phyloP scores from a whole-genome alignment of 2,329 filamentous ascomycete species.

The Fusarium palustre region DNA sequence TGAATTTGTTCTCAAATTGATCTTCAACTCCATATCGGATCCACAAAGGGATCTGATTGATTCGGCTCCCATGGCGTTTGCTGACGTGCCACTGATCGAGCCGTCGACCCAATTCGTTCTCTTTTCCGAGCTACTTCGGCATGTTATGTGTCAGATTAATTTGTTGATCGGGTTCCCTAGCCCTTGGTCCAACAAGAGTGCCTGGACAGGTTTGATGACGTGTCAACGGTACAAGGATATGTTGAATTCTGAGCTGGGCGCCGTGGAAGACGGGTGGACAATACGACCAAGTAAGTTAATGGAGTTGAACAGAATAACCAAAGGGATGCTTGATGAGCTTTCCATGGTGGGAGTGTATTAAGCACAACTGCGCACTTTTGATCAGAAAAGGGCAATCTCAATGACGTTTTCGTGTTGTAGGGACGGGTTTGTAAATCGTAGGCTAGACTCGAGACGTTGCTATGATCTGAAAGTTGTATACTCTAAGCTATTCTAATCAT shows the following conservation, averaged over 20 bases:
- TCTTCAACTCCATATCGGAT: slow-evolving; percentile 33
- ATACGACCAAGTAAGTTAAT: slow-evolving; percentile 37
- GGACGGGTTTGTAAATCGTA: background rate
- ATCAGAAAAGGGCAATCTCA: background rate
- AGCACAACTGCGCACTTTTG: background rate
- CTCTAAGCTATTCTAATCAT: slow-evolving; percentile 35
- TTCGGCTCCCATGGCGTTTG: slow-evolving; percentile 41
- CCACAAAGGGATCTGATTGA: slow-evolving; percentile 26
- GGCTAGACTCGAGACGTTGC: background rate
- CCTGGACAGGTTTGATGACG: slow-evolving; percentile 45
- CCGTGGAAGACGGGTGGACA: slow-evolving; percentile 41
- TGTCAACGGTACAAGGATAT: slow-evolving; percentile 37
- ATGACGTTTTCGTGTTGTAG: background rate
- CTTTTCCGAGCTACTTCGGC: slow-evolving; percentile 45
- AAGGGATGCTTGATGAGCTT: slow-evolving; percentile 40
- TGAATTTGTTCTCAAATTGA: slow-evolving; percentile 41
- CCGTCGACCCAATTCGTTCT: slow-evolving; percentile 46
- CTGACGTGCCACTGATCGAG: slow-evolving; percentile 43
- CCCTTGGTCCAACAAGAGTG: slow-evolving; percentile 37
- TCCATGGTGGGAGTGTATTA: slow-evolving; percentile 42
- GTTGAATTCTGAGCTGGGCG: slow-evolving; percentile 46
- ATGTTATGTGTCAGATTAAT: slow-evolving; percentile 45
- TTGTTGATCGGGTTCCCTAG: slow-evolving; percentile 46
- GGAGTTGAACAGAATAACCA: slow-evolving; percentile 35
- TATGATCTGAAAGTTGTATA: slow-evolving; percentile 28